Base-by-base conservation (phyloP, 2,329 filamentous ascomycete species). In the Scytalidium lignicola region DNA sequence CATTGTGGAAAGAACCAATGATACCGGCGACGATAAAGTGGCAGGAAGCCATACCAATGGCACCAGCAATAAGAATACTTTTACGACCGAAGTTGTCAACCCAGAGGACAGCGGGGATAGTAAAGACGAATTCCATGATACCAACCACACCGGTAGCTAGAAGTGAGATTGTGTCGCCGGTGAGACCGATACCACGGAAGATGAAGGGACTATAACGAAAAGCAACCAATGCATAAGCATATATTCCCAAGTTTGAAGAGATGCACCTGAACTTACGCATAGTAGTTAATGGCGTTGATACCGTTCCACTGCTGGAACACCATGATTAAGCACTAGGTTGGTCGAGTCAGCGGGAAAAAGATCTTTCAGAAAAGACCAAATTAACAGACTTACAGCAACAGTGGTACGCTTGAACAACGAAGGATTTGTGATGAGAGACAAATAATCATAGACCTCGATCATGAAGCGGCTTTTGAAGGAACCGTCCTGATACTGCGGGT, bases 1-100 rank as follows among this genome's bases (percentile, higher is more conserved):
- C 62, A 19, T 69, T 58, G 29, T 62, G 58, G 42, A 37, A 75
- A 4, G 67, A 69, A 8, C 71, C 78, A 29, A 74, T 74, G 49
- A 88, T 84, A 40, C 79, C 73, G 2, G 83, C 83, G 49, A 88
- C 82, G 58, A 88, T 83, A 56, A 87, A 76, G 61, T 88, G 85
- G 58, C 26, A 41, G 17, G 22, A 17, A 19, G 26, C 39, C 57
- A 89, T 89, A 15, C 82, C 84, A 20, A 86, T 69, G 1, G 82
- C 83, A 17, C 86, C 83, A 20, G 79, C 67, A 3, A 78, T 73
- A 1, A 86, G 70, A 1, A 83, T 72, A 0, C 79, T 78, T 57
- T 80, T 81, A 10, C 83, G 74, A 3, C 82, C 83, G 9, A 80
- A 67, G 23, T 76, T 74, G 60, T 86, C 83, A 49, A 86, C 76